phyloP scores from a whole-genome alignment of 495 filamentous ascomycete genomes.

The Cryomyces minteri region DNA sequence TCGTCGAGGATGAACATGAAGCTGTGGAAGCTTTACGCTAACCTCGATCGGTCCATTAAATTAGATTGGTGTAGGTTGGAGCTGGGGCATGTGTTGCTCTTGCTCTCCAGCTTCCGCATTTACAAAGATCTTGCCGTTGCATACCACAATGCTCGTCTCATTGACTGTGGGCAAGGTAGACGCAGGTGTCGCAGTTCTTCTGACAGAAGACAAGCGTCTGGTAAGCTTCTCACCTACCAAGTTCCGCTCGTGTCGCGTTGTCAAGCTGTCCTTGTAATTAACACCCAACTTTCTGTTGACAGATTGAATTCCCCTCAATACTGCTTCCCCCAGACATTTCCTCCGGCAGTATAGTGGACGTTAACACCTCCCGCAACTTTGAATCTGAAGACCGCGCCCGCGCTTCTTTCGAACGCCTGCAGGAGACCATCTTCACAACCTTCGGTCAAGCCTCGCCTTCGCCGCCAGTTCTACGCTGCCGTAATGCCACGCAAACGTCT shows the following conservation, averaged over 20 bases:
- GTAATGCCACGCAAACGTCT: constrained; percentile 92
- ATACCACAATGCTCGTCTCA: constrained; percentile 68
- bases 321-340: constrained; percentile 87
- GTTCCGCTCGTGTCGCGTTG: neutral
- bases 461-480: constrained; percentile 66
- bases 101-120: too few species aligned
- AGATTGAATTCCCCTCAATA: constrained; percentile 99
- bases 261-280: neutral
- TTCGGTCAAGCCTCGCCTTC: constrained; percentile 71
- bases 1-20: too few species aligned
- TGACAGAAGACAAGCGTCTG: constrained; percentile 92
- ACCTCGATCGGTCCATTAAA: too few species aligned
- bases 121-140: too few species aligned
- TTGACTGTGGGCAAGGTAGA: constrained; percentile 99
- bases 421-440: constrained; percentile 67
- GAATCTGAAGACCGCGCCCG: constrained; percentile 54
- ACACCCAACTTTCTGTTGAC: constrained; percentile 1
- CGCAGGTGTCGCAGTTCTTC: constrained; percentile 87
- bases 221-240: constrained; percentile 29
- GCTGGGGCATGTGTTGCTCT: too few species aligned
- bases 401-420: constrained; percentile 58
- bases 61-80: too few species aligned
- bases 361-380: constrained; percentile 81
- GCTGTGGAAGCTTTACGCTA: too few species aligned
- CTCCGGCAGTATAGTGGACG: constrained; percentile 93